Evolutionary conservation across 176 grass and related monocot species (phyloP).

Genomic region (Dendrocalamus sinicus): DNA sequence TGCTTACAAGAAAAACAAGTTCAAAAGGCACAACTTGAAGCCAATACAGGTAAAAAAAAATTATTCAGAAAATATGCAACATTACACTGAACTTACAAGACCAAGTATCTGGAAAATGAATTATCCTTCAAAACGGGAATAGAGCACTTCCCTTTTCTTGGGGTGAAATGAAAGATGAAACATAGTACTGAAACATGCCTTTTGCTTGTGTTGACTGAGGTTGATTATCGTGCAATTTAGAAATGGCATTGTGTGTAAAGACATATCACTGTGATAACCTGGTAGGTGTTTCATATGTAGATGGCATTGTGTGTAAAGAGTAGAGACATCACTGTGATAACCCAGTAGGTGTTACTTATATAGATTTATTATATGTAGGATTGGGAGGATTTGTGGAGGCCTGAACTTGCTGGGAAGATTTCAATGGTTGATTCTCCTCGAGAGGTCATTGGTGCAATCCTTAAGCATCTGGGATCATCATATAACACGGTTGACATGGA

Average conservation of each 20-base stretch:
- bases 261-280: not conserved
- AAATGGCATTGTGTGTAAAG: not conserved
- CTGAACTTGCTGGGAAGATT: constrained; percentile 87
- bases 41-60: constrained; percentile 71
- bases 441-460: constrained; percentile 88
- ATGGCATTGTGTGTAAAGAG: not conserved
- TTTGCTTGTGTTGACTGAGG: constrained; percentile 4
- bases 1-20: constrained; percentile 96
- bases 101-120: not conserved
- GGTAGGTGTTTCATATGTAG: not conserved
- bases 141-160: not conserved
- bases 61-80: not conserved
- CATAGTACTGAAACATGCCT: not conserved
- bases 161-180: constrained; percentile 14
- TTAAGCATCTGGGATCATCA: constrained; percentile 81
- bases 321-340: not conserved
- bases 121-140: not conserved
- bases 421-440: constrained; percentile 89
- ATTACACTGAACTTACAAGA: not conserved
- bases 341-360: not conserved
- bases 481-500: constrained; percentile 83
- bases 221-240: not conserved
- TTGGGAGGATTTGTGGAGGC: constrained; percentile 92
- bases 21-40: constrained; percentile 76
- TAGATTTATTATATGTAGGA: constrained; percentile 54